Evolutionary conservation across 495 filamentous ascomycete species (phyloP).

Genomic region (Xylaria telfairii): DNA sequence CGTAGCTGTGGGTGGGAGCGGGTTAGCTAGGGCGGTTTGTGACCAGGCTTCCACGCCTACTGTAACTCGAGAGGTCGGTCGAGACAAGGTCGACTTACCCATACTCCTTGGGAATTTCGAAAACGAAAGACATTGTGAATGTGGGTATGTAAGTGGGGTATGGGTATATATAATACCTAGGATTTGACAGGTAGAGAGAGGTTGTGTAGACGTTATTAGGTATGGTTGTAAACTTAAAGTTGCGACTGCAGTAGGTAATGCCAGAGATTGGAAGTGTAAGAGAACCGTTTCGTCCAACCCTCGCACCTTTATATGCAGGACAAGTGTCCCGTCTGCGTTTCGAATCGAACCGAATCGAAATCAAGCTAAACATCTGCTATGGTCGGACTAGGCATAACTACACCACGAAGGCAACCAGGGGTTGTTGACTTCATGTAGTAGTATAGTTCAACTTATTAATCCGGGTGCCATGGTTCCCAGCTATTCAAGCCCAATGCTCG

Average conservation of each 20-base stretch:
- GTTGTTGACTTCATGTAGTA: conserved; percentile 1
- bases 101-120: conserved; percentile 49
- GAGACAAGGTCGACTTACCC: conserved; percentile 44
- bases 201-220: not conserved
- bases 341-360: conserved; percentile 4
- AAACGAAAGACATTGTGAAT: conserved; percentile 28
- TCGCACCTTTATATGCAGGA: conserved; percentile 10
- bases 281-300: not conserved
- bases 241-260: not conserved
- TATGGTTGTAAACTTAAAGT: not conserved
- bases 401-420: conserved; percentile 8
- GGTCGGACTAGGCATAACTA: conserved; percentile 15
- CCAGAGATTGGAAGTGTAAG: not conserved
- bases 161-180: too few species aligned
- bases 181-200: too few species aligned
- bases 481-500: not conserved
- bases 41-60: not conserved
- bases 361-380: not conserved
- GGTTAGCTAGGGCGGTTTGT: not conserved
- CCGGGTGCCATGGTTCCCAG: not conserved
- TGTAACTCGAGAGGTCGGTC: too few species aligned
- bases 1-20: conserved; percentile 44
- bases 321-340: conserved; percentile 18
- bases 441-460: conserved; percentile 11
- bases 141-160: not conserved